Conservation (phyloP, 106 monocot species). For the Phalaenopsis aphrodite region DNA sequence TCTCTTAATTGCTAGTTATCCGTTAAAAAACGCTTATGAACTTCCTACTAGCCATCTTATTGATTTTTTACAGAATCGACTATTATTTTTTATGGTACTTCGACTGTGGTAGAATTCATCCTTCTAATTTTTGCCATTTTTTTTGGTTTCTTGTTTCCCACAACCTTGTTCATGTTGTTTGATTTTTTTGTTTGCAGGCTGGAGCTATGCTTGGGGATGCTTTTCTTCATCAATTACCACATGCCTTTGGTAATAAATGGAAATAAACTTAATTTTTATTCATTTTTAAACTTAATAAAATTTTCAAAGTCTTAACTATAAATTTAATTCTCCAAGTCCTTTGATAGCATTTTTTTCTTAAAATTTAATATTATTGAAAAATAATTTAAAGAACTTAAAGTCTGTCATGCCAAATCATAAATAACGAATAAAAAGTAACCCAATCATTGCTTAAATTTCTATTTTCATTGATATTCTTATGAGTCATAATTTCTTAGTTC, state of each 20-base stretch:
- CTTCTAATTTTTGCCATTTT: neutral
- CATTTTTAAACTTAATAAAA: too few species aligned
- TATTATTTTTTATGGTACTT: neutral
- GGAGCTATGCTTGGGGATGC: slow-evolving; percentile 99
- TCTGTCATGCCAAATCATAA: too few species aligned
- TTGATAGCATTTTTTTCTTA: too few species aligned
- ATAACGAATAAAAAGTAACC: too few species aligned
- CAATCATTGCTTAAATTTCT: too few species aligned
- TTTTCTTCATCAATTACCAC: slow-evolving; percentile 97
- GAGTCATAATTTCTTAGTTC: too few species aligned
- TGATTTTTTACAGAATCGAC: neutral
- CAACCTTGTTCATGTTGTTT: neutral
- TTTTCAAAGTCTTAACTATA: too few species aligned
- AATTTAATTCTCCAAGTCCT: too few species aligned
- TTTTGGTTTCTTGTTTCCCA: neutral
- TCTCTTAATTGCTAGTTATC: neutral
- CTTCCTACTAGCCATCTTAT: neutral
- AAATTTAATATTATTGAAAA: too few species aligned
- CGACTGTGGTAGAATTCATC: neutral
- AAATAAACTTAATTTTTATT: too few species aligned
- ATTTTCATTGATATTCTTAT: too few species aligned
- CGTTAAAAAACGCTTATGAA: neutral
- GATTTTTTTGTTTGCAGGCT: slow-evolving; percentile 39
- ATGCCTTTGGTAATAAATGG: slow-evolving; percentile 67
- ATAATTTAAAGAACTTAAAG: too few species aligned